Conservation (phyloP, 441 rosid species). For the Gossypium schwendimanii region DNA sequence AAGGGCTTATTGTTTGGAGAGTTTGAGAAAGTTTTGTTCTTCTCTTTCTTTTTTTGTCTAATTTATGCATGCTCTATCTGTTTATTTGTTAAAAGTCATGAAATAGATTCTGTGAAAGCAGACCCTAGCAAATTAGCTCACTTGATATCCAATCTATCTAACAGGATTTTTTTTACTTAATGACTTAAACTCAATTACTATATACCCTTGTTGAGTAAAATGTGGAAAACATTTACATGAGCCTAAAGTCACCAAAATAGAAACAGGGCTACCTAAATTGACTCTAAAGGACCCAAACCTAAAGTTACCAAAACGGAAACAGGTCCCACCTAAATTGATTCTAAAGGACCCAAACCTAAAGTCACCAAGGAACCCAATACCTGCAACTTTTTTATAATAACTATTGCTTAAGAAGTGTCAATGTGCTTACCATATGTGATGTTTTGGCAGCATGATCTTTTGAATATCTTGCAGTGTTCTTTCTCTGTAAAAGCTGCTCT, state of each 20-base stretch:
- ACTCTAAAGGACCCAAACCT: neutral
- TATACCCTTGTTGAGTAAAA: neutral
- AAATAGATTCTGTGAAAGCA: neutral
- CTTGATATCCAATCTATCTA: neutral
- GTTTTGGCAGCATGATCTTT: neutral
- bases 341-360: neutral
- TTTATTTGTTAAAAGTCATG: neutral
- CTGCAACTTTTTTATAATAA: neutral
- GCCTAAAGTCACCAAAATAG: neutral
- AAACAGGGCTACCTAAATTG: neutral
- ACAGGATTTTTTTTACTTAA: neutral
- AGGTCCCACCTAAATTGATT: neutral
- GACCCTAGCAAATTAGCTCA: neutral
- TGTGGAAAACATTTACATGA: neutral
- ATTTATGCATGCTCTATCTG: neutral
- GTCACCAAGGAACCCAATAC: neutral
- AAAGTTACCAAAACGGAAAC: neutral
- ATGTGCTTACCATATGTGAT: neutral
- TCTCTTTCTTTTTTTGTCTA: neutral
- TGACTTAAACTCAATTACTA: neutral
- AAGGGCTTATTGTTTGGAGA: neutral
- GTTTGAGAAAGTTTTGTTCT: neutral
- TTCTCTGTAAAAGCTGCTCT: constrained; percentile 17
- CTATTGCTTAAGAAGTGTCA: neutral
- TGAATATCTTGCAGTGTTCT: neutral